phyloP scores from a whole-genome alignment of 2,329 filamentous ascomycete genomes.

The Paracoccidioides brasiliensis region DNA sequence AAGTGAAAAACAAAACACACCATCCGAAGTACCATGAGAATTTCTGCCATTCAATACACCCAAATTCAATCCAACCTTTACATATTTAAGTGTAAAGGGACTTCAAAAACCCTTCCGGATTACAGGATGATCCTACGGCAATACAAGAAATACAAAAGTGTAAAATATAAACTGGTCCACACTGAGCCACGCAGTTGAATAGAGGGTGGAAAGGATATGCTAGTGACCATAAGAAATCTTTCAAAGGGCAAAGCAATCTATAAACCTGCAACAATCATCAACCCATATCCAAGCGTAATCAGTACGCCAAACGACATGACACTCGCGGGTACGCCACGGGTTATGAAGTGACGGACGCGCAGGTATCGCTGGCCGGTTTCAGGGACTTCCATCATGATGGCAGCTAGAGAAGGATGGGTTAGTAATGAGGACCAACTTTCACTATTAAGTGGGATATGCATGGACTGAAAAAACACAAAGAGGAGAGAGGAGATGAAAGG shows the following conservation, averaged over 20 bases:
- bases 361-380: conserved; percentile 84
- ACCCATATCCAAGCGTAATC: conserved; percentile 75
- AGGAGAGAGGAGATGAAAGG: conserved; percentile 3
- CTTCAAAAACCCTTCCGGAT: too few relatives aligned
- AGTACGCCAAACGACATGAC: conserved; percentile 70
- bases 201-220: too few relatives aligned
- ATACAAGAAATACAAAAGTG: too few relatives aligned
- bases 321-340: conserved; percentile 77
- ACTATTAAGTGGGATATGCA: neutral
- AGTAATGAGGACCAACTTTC: neutral
- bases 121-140: too few relatives aligned
- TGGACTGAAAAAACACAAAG: neutral
- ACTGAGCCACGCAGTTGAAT: too few relatives aligned
- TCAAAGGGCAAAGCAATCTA: conserved; percentile 20
- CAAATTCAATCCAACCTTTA: too few relatives aligned
- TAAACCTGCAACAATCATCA: conserved; percentile 66
- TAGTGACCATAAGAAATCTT: too few relatives aligned
- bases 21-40: too few relatives aligned
- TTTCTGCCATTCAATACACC: too few relatives aligned
- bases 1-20: too few relatives aligned
- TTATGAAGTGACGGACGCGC: conserved; percentile 86
- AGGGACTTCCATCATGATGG: conserved; percentile 98
- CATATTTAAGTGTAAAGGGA: too few relatives aligned
- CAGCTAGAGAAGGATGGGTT: conserved; percentile 43
- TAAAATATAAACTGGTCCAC: too few relatives aligned